A percentile compares a stretch with the other conserved stretches of the same genome.
Evolutionary conservation across 305 asterid species (phyloP).

Genomic region (Solanum hybrid): DNA sequence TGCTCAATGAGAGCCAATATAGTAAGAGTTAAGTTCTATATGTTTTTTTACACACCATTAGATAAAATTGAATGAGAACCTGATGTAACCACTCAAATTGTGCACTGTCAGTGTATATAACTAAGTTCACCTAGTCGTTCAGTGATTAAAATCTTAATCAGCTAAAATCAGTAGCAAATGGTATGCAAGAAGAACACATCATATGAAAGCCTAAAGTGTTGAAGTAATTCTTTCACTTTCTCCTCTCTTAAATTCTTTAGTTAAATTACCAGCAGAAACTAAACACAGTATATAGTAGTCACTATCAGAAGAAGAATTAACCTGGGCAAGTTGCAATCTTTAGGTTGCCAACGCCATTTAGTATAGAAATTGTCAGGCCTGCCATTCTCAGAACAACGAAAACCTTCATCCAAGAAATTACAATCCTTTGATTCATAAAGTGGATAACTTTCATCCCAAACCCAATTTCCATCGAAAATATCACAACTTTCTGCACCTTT

Average conservation of each 20-base stretch:
- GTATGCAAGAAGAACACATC: background rate
- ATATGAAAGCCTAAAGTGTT: background rate
- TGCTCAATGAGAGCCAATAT: background rate
- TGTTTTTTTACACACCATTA: background rate
- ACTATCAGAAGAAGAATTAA: background rate
- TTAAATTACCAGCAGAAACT: background rate
- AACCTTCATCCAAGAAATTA: slow-evolving; percentile 64
- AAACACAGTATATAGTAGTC: background rate
- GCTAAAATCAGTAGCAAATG: background rate
- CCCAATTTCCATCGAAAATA: slow-evolving; percentile 69
- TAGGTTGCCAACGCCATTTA: slow-evolving; percentile 97
- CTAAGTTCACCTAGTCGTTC: background rate
- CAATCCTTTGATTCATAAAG: slow-evolving; percentile 65
- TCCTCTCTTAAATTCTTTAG: background rate
- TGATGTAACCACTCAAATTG: background rate
- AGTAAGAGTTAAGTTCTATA: background rate
- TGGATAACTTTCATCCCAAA: slow-evolving; percentile 85
- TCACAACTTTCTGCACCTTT: slow-evolving; percentile 43
- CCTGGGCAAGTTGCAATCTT: slow-evolving; percentile 73
- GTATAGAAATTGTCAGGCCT: slow-evolving; percentile 73
- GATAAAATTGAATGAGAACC: background rate
- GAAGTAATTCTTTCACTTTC: background rate
- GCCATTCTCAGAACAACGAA: slow-evolving; percentile 75
- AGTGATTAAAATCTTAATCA: background rate
- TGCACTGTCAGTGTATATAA: background rate